These are phyloP conservation scores for Parsonsia alboflavescens DNA, from an alignment of 257 asterid species.

Conservation along the genomic window DNA sequence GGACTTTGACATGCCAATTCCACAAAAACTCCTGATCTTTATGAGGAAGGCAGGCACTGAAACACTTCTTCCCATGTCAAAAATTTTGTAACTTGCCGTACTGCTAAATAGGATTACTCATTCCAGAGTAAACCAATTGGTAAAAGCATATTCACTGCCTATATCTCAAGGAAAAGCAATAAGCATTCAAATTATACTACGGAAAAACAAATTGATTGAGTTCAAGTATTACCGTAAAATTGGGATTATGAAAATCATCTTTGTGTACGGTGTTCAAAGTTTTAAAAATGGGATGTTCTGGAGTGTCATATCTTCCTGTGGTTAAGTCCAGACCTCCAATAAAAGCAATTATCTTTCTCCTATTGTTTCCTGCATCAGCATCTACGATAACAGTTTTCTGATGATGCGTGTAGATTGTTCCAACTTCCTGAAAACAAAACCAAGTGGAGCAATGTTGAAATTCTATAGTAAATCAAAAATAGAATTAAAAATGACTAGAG, in stretches of 20 bases:
- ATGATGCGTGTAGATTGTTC: slow-evolving; percentile 91
- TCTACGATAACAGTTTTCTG: slow-evolving; percentile 88
- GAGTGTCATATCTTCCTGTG: slow-evolving; percentile 90
- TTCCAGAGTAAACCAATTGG: not conserved
- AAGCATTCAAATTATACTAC: not conserved
- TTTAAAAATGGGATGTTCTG: slow-evolving; percentile 57
- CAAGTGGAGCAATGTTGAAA: not conserved
- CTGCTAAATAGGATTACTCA: not conserved
- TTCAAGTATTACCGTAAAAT: slow-evolving; percentile 52
- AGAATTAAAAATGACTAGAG: not conserved
- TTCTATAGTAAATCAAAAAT: not conserved
- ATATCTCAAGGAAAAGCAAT: not conserved
- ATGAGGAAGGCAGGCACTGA: not conserved
- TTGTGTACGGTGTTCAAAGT: slow-evolving; percentile 67
- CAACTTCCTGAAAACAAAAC: slow-evolving; percentile 62
- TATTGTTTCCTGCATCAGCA: slow-evolving; percentile 46
- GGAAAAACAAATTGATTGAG: not conserved
- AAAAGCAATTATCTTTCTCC: slow-evolving; percentile 67
- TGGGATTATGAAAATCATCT: slow-evolving; percentile 86
- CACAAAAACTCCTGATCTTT: not conserved
- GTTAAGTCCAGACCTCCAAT: slow-evolving; percentile 92
- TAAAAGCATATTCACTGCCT: too few species aligned
- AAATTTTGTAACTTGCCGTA: not conserved
- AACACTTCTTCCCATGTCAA: not conserved
- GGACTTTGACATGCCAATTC: not conserved